These are phyloP conservation scores for Nemania sp. DNA, from an alignment of 2,329 filamentous ascomycete species.

Conservation along the genomic window DNA sequence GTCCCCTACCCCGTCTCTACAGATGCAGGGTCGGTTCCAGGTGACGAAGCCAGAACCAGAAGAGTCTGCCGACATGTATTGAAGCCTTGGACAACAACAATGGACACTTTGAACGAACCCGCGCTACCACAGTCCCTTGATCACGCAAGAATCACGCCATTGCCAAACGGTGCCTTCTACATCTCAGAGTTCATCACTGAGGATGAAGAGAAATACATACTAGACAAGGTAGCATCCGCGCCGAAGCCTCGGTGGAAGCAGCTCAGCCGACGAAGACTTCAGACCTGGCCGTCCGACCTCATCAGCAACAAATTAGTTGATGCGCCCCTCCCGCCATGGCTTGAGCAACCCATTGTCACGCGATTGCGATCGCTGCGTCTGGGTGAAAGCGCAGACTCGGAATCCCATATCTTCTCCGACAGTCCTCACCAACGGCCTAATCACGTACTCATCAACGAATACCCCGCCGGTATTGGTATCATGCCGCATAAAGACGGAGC, in stretches of 20 bases:
- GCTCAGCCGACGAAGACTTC: constrained; percentile 84
- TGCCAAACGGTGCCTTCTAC: constrained; percentile 76
- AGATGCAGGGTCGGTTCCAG: not conserved
- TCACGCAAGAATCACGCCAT: constrained; percentile 52
- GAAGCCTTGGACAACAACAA: constrained; percentile 3
- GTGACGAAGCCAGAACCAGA: not conserved
- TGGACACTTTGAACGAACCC: constrained; percentile 18
- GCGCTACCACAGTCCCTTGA: constrained; percentile 54
- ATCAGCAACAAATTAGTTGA: constrained; percentile 77
- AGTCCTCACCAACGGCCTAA: constrained; percentile 81
- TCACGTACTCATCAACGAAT: constrained; percentile 94
- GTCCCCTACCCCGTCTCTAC: not conserved
- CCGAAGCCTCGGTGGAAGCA: constrained; percentile 82
- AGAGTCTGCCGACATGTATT: not conserved
- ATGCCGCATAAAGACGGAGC: constrained; percentile 95
- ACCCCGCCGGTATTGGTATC: constrained; percentile 84
- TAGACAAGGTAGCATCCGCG: constrained; percentile 67
- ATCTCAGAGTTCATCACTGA: constrained; percentile 80
- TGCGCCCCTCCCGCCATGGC: constrained; percentile 73
- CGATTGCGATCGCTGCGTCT: constrained; percentile 58
- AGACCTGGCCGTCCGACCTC: constrained; percentile 86
- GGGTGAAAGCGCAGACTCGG: constrained; percentile 32
- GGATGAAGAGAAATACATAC: constrained; percentile 71
- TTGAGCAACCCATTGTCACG: constrained; percentile 69
- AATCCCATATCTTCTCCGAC: constrained; percentile 54